Conservation (phyloP, 225 moss, liverwort and hornwort genomes). For the Pseudoscleropodium purum region DNA sequence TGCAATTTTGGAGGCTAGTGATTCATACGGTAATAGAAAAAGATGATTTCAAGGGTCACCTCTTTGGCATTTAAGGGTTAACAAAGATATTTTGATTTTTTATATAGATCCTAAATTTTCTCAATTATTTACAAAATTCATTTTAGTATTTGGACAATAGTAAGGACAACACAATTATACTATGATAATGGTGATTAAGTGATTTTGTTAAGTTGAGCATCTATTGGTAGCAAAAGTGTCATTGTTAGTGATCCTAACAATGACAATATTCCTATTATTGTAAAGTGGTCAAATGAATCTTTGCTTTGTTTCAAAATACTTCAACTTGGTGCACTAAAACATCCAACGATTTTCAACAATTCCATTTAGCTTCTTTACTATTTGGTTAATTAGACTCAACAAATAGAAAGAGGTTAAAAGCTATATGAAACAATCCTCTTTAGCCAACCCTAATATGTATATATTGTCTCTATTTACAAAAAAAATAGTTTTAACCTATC, state of each 20-base stretch:
- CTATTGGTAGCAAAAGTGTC: fast-evolving
- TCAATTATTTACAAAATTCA: background rate
- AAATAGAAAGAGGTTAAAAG: background rate
- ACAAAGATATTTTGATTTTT: background rate
- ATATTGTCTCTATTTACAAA: background rate
- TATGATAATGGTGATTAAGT: background rate
- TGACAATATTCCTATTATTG: too few relatives aligned
- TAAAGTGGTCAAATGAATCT: too few relatives aligned
- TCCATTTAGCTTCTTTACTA: too few relatives aligned
- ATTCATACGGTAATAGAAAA: too few relatives aligned
- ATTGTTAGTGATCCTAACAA: background rate
- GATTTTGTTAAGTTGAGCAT: background rate
- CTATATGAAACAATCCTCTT: background rate
- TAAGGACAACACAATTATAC: background rate
- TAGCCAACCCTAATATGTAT: too few relatives aligned
- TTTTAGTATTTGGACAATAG: background rate
- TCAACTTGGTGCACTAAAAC: background rate
- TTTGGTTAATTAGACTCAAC: background rate
- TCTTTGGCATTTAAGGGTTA: too few relatives aligned
- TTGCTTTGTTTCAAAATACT: background rate
- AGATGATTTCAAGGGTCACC: too few relatives aligned
- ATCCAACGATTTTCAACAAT: background rate
- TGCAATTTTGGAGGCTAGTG: too few relatives aligned
- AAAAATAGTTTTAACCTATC: background rate
- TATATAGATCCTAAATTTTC: background rate